phyloP scores from a whole-genome alignment of 768 basidiomycete species.

The Mrakia gelida region DNA sequence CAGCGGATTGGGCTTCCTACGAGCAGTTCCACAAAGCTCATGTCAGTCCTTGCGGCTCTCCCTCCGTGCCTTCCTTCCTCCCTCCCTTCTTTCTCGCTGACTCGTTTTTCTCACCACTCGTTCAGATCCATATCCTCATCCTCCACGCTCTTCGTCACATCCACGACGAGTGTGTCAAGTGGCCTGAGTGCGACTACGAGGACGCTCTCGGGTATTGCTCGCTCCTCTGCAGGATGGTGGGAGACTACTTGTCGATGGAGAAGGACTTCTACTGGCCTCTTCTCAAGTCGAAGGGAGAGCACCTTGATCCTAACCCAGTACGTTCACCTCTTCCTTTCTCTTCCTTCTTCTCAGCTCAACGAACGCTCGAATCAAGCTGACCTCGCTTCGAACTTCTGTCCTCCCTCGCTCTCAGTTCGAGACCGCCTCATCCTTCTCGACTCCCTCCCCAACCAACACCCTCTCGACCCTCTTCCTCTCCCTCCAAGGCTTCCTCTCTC shows the following conservation, averaged over 20 bases:
- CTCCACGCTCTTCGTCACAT: conserved; percentile 1
- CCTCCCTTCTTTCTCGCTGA: not conserved
- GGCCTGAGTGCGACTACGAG: not conserved
- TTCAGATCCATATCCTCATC: not conserved
- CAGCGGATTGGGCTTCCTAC: not conserved
- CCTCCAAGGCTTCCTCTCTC: conserved; percentile 2
- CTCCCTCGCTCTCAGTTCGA: conserved; percentile 1
- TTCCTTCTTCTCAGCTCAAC: not conserved
- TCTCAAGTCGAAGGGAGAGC: not conserved
- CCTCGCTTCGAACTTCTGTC: not conserved
- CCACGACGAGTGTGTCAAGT: not conserved
- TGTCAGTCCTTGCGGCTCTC: not conserved
- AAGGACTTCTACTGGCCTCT: not conserved
- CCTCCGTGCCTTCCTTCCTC: not conserved
- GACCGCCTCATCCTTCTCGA: not conserved
- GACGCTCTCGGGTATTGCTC: conserved; percentile 1
- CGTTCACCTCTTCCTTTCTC: not conserved
- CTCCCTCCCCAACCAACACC: not conserved
- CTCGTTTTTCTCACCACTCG: not conserved
- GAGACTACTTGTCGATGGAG: not conserved
- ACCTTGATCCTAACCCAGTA: not conserved
- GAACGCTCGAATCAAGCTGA: not conserved
- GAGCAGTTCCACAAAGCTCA: not conserved
- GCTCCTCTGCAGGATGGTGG: not conserved
- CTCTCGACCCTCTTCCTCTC: not conserved